Evolutionary conservation across 2,329 filamentous ascomycete genomes (phyloP), one percentile per base, ranked within the genome.

Genomic region (Leptographium lundbergii): DNA sequence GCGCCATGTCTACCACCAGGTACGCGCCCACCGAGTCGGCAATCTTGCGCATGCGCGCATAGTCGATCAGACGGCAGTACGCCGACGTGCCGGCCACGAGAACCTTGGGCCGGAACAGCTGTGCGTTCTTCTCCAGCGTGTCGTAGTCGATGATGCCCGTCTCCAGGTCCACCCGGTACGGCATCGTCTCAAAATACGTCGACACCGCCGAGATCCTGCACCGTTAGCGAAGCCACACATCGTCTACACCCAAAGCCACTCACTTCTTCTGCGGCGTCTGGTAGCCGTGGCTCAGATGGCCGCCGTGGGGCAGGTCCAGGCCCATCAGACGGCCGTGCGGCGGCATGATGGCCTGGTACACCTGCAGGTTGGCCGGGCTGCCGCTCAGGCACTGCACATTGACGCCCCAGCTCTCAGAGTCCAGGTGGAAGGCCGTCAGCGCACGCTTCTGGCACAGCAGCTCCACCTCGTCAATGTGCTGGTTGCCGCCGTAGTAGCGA

Each of bases 131-230:
- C 76, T 94, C 87, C 63, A 99, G 86, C 68, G 82, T 84, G 68
- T 95, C 90, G 74, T 99, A 99, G 77, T 99, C 94, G 69, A 99
- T 99, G 74, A 97, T 85, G 67, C 94, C 94, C 36, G 94, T 97
- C 69, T 88, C 83, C 67, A 89, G 81, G 73, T 94, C 80, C 63
- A 97, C 87, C 63, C 91, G 86, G 81, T 99, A 99, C 59, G 94
- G 94, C 76, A 99, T 87, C 61, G 94, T 99, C 81, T 99, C 92
- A 72, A 97, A 99, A 83, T 99, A 99, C 69, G 92, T 97, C 47
- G 92, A 97, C 67, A 99, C 88, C 61, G 91, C 91, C 59, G 92
- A 97, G 74, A 99, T 99, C 79, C 81, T 86, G 29, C 3, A 45
- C 24, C 22, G n/a, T 39, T 25, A n/a, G 5, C 6, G 29, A 19